A percentile compares a stretch with the other conserved stretches of the same genome.
phyloP scores from a whole-genome alignment of 2,329 filamentous ascomycete genomes.

The Cladophialophora bantiana region DNA sequence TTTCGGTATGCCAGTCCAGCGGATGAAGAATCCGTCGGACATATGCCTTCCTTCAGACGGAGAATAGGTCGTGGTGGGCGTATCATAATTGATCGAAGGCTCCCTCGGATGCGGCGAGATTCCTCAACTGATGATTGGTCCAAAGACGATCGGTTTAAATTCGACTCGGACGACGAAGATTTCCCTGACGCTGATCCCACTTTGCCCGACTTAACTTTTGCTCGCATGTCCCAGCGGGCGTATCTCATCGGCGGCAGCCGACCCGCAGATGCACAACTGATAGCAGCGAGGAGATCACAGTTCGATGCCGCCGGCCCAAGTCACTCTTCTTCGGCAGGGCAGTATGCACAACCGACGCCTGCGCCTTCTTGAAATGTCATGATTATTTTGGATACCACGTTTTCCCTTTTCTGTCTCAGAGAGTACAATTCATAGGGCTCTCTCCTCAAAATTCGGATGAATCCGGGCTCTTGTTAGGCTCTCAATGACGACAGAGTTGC shows the following conservation, averaged over 20 bases:
- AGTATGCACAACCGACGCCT: slow-evolving; percentile 25
- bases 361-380: slow-evolving; percentile 34
- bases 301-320: slow-evolving; percentile 33
- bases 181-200: slow-evolving; percentile 44
- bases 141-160: slow-evolving; percentile 78
- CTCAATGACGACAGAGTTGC: slow-evolving; percentile 12
- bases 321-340: slow-evolving; percentile 29
- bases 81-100: slow-evolving; percentile 85
- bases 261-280: slow-evolving; percentile 34
- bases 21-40: slow-evolving; percentile 51
- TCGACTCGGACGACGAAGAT: slow-evolving; percentile 77
- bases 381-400: slow-evolving; percentile 24
- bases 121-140: slow-evolving; percentile 54
- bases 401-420: slow-evolving; percentile 31
- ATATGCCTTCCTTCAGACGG: slow-evolving; percentile 75
- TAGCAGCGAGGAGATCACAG: slow-evolving; percentile 37
- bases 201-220: slow-evolving; percentile 30
- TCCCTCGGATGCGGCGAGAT: slow-evolving; percentile 62
- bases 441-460: slow-evolving; percentile 27
- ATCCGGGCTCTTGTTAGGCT: slow-evolving; percentile 19
- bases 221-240: slow-evolving; percentile 63
- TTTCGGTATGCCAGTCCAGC: slow-evolving; percentile 52
- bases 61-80: slow-evolving; percentile 85
- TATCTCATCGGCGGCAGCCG: slow-evolving; percentile 49
- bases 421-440: slow-evolving; percentile 39